phyloP scores from a whole-genome alignment of 768 basidiomycete genomes.

The Lyophyllum semitale region DNA sequence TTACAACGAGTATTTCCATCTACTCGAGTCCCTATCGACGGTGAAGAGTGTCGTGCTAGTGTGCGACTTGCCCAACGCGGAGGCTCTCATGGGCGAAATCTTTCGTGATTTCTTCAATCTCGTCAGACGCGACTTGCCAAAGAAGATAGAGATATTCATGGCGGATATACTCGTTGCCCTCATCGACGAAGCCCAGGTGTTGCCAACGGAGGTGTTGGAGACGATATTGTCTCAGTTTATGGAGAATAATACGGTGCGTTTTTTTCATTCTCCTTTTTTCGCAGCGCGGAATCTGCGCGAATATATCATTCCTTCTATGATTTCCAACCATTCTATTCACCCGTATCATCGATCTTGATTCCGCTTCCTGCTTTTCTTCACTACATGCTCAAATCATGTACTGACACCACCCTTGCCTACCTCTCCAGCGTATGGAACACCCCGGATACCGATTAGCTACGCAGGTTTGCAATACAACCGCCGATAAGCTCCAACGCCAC shows the following conservation, averaged over 20 bases:
- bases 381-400: neutral
- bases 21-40: conserved; percentile 90
- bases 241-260: conserved; percentile 71
- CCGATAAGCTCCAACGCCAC: conserved; percentile 86
- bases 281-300: neutral
- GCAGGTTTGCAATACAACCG: conserved; percentile 79
- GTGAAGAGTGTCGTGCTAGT: conserved; percentile 95
- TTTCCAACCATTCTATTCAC: neutral
- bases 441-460: conserved; percentile 82
- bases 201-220: conserved; percentile 83
- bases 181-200: conserved; percentile 79
- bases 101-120: conserved; percentile 85
- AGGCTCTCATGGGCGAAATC: conserved; percentile 80
- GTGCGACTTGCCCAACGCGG: conserved; percentile 86
- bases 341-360: neutral
- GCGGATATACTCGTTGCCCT: conserved; percentile 89
- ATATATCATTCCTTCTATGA: neutral
- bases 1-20: conserved; percentile 90
- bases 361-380: neutral
- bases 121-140: conserved; percentile 68
- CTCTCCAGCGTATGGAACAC: conserved; percentile 61
- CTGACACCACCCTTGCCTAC: neutral
- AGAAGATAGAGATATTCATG: conserved; percentile 84
- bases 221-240: conserved; percentile 83
- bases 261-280: conserved; percentile 2